Conservation (phyloP, 1,284 basidiomycete species). For the Xerocomus minutiporus region DNA sequence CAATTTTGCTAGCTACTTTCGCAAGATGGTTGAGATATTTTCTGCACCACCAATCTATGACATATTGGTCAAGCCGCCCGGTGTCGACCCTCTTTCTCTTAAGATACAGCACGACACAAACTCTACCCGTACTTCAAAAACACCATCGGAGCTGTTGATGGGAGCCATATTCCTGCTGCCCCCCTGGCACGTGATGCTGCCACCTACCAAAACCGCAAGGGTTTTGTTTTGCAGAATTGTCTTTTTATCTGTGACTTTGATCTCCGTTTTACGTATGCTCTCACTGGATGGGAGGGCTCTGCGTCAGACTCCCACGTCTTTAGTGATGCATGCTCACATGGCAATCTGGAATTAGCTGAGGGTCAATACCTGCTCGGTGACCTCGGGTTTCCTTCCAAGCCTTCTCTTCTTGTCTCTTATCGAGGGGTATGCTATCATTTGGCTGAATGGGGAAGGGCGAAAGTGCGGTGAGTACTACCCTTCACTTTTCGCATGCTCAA, state of each 20-base stretch:
- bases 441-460: not conserved
- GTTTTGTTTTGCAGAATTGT: constrained; percentile 17
- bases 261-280: constrained; percentile 5
- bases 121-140: too few relatives aligned
- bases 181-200: not conserved
- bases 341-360: not conserved
- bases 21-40: too few relatives aligned
- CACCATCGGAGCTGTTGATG: not conserved
- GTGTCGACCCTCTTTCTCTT: too few relatives aligned
- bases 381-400: not conserved
- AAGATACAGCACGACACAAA: too few relatives aligned
- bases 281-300: not conserved
- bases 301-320: not conserved
- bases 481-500: not conserved
- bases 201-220: not conserved
- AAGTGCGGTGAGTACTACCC: not conserved
- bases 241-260: constrained; percentile 22
- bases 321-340: not conserved
- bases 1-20: too few relatives aligned
- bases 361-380: not conserved
- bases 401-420: not conserved
- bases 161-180: not conserved
- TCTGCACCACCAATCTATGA: too few relatives aligned
- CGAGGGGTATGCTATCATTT: not conserved
- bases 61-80: too few relatives aligned